Evolutionary conservation across 129 eudicot species (phyloP).

Genomic region (Pulicaria dysenterica): DNA sequence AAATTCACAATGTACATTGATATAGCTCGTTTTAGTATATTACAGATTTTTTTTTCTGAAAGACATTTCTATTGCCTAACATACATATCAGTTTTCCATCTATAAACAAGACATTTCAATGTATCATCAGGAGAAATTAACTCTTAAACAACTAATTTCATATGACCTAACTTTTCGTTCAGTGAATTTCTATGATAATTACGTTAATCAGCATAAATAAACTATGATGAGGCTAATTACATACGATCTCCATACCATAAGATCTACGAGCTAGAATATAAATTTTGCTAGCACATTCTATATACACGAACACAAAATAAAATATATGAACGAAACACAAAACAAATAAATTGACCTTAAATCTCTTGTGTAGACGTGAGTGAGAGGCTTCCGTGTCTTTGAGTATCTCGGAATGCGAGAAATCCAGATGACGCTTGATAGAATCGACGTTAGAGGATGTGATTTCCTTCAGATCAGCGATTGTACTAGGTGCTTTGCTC

Average conservation of each 20-base stretch:
- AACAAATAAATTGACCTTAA: constrained; percentile 32
- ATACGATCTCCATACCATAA: background rate
- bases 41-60: constrained; percentile 1
- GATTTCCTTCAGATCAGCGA: constrained; percentile 70
- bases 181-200: background rate
- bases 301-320: background rate
- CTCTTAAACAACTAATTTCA: background rate
- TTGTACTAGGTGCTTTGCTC: constrained; percentile 42
- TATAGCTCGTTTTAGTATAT: constrained; percentile 2
- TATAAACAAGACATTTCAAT: background rate
- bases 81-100: background rate
- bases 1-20: background rate
- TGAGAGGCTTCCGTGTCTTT: constrained; percentile 76
- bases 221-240: constrained; percentile 6
- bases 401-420: constrained; percentile 68
- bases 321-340: constrained; percentile 12
- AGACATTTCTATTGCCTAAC: background rate
- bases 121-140: constrained; percentile 18
- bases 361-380: constrained; percentile 71
- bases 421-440: constrained; percentile 67
- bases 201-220: constrained; percentile 17
- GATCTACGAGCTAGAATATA: constrained; percentile 6
- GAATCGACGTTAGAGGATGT: constrained; percentile 59
- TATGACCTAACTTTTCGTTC: background rate
- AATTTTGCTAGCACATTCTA: background rate